Evolutionary conservation across 2,329 filamentous ascomycete genomes (phyloP).

Genomic region (Diaporthe ilicicola): DNA sequence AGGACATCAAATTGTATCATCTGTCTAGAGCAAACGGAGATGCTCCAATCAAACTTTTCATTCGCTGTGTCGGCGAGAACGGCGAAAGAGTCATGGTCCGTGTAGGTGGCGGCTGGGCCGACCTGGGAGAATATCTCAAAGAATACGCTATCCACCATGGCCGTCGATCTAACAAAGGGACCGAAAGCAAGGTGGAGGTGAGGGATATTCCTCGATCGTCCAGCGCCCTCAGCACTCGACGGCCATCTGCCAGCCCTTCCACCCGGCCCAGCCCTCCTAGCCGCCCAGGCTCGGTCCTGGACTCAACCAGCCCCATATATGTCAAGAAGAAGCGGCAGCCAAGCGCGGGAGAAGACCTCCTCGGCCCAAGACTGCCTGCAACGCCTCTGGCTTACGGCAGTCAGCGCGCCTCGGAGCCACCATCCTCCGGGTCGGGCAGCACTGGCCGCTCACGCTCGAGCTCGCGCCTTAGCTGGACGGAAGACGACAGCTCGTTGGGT

Average conservation of each 20-base stretch:
- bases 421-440: conserved; percentile 51
- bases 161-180: conserved; percentile 63
- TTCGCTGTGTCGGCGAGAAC: conserved; percentile 88
- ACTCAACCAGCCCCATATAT: conserved; percentile 57
- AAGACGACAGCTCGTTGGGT: conserved; percentile 70
- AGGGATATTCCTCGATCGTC: conserved; percentile 54
- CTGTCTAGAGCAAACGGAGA: conserved; percentile 84
- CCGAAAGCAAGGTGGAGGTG: conserved; percentile 66
- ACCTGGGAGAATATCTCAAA: conserved; percentile 91
- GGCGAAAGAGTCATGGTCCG: conserved; percentile 97
- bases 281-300: conserved; percentile 47
- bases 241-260: conserved; percentile 42
- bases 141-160: conserved; percentile 94
- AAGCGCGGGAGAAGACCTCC: conserved; percentile 48
- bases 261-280: conserved; percentile 47
- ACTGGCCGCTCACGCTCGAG: conserved; percentile 56
- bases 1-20: conserved; percentile 92
- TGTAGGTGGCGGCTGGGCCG: conserved; percentile 97
- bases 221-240: conserved; percentile 29
- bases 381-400: conserved; percentile 52
- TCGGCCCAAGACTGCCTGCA: conserved; percentile 43
- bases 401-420: conserved; percentile 48
- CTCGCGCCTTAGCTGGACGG: conserved; percentile 64
- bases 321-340: conserved; percentile 62
- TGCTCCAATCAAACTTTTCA: conserved; percentile 92